These are phyloP conservation scores for Lachnellula arida DNA, from an alignment of 2,329 filamentous ascomycete species.

Conservation along the genomic window DNA sequence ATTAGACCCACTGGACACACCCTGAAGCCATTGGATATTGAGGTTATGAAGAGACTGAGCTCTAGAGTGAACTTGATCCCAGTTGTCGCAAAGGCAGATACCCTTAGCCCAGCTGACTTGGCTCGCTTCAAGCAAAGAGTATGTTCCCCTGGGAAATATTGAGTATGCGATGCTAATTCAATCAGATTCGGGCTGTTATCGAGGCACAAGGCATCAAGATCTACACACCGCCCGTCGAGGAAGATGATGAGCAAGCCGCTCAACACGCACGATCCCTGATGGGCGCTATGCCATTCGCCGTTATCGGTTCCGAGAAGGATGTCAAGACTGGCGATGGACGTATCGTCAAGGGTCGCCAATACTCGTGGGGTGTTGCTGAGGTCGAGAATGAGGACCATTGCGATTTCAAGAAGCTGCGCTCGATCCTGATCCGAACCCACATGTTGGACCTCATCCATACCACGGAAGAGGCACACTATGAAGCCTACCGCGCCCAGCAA, in stretches of 20 bases:
- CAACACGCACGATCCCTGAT: conserved; percentile 93
- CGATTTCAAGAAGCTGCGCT: conserved; percentile 99
- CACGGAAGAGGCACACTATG: conserved; percentile 98
- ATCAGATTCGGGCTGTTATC: conserved; percentile 85
- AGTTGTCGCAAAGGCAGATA: conserved; percentile 98
- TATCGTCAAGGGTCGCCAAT: conserved; percentile 98
- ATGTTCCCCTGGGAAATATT: conserved; percentile 35
- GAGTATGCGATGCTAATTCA: conserved; percentile 27
- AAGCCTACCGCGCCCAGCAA: conserved; percentile 97
- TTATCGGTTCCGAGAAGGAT: conserved; percentile 98
- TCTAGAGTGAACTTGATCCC: conserved; percentile 98
- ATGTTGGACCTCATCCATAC: conserved; percentile 99
- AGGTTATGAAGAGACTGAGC: conserved; percentile 99
- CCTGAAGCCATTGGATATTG: conserved; percentile 96
- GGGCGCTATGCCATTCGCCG: conserved; percentile 96
- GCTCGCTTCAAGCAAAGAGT: conserved; percentile 94
- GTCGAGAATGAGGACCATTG: conserved; percentile 99
- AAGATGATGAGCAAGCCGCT: conserved; percentile 94
- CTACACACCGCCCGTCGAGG: conserved; percentile 95
- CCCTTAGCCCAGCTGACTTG: conserved; percentile 86
- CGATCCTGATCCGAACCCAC: conserved; percentile 96
- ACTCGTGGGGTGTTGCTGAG: conserved; percentile 98
- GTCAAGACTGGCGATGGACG: conserved; percentile 94
- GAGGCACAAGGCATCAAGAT: conserved; percentile 99
- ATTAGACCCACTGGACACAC: conserved; percentile 98